These are phyloP conservation scores for Raffaelea deltoideospora DNA, from an alignment of 2,329 filamentous ascomycete species.

Conservation along the genomic window DNA sequence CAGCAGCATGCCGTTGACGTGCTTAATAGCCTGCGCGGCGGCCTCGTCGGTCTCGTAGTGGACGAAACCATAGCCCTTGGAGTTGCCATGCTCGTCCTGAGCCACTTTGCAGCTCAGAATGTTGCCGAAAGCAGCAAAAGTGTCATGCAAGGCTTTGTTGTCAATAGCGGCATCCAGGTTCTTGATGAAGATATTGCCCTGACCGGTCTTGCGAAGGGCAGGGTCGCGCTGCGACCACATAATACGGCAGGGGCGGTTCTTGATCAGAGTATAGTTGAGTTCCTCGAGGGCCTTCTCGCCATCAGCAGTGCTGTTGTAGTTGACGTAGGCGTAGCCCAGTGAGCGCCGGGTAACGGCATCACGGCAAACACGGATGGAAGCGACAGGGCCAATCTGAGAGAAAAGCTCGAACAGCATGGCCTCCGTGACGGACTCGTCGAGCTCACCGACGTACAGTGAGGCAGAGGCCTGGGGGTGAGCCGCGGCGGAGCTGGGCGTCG, in stretches of 20 bases:
- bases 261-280: constrained; percentile 98
- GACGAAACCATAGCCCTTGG: constrained; percentile 97
- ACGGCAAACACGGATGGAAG: constrained; percentile 98
- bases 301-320: constrained; percentile 96
- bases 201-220: constrained; percentile 95
- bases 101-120: constrained; percentile 99
- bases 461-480: constrained; percentile 80
- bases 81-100: constrained; percentile 90
- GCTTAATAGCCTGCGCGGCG: constrained; percentile 93
- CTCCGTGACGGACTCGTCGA: constrained; percentile 94
- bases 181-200: constrained; percentile 99
- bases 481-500: constrained; percentile 59
- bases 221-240: constrained; percentile 99
- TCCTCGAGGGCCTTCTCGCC: constrained; percentile 98
- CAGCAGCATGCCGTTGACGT: constrained; percentile 97
- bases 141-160: constrained; percentile 99
- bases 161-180: constrained; percentile 97
- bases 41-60: constrained; percentile 99
- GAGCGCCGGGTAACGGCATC: constrained; percentile 97
- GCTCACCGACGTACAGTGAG: constrained; percentile 97
- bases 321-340: constrained; percentile 98
- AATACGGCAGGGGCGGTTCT: constrained; percentile 96
- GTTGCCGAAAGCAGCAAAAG: constrained; percentile 96
- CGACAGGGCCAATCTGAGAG: constrained; percentile 96
- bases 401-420: constrained; percentile 99